Evolutionary conservation across 192 early-diverging fungal genomes (phyloP), one percentile per base, ranked within the genome.

Genomic region (Globomyces pollinis-pini): DNA sequence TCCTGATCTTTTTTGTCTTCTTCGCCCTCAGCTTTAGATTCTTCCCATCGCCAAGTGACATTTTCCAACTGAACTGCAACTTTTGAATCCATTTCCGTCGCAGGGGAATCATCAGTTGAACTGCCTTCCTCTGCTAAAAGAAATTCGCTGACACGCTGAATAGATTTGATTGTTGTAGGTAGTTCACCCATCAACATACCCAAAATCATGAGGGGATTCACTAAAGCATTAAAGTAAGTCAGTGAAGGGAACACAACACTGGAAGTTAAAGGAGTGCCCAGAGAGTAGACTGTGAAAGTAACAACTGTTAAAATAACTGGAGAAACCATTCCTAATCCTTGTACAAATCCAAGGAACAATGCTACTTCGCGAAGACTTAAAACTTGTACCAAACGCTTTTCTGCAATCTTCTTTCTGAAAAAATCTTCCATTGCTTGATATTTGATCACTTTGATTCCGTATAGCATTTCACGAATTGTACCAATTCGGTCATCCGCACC

Each of bases 401-500:
- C 60, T 12, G 9, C 13, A 33, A 68, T 41, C 41, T 66, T 42
- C 41, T 56, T 39, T 15, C 29, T 38, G 13, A 68, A 57, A 31
- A 42, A 52, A n/a, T 38, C 62, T 52, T 68, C 66, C 51, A 26
- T 50, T 28, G 58, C 66, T 21, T 31, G 38, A 53, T 52, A 68
- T 34, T 68, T 68, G 62, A 68, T 35, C 13, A 64, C 53, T 35
- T 68, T 68, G 56, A 68, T 49, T 29, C 57, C 70, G 38, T 65
- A 65, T 24, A 71, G 29, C 20, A 71, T 54, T 52, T 71, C 70
- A 5, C 70, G 34, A 0, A 68, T 30, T 13, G 57, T 36, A 21
- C 41, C 51, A n/a, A 47, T 60, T 23, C 70, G 54, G 21, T 47
- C 28, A 26, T 47, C 44, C 5, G 44, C 44, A 11, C 44, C 44